Base-by-base conservation (phyloP, 352 stramenopile species). In the Phytopythium litorale region DNA sequence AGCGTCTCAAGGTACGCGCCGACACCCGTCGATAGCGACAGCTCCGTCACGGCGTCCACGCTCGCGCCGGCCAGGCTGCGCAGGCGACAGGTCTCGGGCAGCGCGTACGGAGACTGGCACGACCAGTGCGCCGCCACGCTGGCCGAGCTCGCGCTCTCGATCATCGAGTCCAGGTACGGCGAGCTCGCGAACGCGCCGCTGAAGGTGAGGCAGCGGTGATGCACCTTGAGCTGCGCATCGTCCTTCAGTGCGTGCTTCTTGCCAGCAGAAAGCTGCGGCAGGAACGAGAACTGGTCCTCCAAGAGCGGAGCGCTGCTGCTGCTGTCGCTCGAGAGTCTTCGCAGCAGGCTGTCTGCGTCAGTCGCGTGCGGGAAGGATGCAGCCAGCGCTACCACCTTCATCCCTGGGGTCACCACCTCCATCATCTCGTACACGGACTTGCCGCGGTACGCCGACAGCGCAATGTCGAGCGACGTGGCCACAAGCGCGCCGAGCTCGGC, bases 361-460 rank as follows among this genome's bases (percentile, higher is more conserved):
- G 63, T 55, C 1, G 35, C 48, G 32, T 76, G 62, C 16, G 80
- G 83, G 42, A 81, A 81, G 11, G 62, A 72, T 8, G 75, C 77
- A 11, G 69, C 71, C 15, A 94, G 58, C 48, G 88, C 79, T 8
- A 80, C 43, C 7, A 89, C 56, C 56, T 87, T 91, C 72, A 80
- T 87, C 45, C 68, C 84, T 0, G 78, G 69, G 5, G 67, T 23
- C 35, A 87, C 57, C 1, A 79, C 77, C 42, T 86, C 77, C 19
- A 84, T 9, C 18, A 90, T 53, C n/a, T 69, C 71, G 56, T 79
- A 80, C 16, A 67, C 67, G 8, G 77, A 73, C 33, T 19, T 61
- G 6, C 60, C 49, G 21, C 67, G 68, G 37, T 86, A 74, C 7
- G 69, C 67, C 1, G 77, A 83, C 38, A 90, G 48, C 2, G 75